These are phyloP conservation scores for Pulveroboletus sp. DNA, from an alignment of 768 basidiomycete genomes.

Conservation along the genomic window DNA sequence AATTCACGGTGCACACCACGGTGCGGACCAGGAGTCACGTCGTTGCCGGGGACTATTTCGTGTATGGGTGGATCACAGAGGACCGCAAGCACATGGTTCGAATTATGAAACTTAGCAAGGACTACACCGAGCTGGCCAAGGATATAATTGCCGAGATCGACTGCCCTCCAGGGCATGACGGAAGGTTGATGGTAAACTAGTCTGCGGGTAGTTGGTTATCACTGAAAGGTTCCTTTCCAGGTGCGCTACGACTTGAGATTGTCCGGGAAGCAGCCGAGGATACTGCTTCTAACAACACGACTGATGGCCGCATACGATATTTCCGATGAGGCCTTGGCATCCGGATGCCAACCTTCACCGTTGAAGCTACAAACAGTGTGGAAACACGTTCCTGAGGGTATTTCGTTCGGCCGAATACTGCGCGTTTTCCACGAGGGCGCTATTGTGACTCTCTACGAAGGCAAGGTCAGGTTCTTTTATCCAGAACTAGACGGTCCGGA, in stretches of 20 bases:
- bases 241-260: constrained; percentile 29
- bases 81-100: constrained; percentile 28
- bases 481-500: constrained; percentile 22
- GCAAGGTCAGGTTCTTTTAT: constrained; percentile 24
- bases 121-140: constrained; percentile 19
- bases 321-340: constrained; percentile 15
- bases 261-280: constrained; percentile 22
- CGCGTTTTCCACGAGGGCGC: constrained; percentile 26
- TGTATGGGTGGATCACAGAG: constrained; percentile 30
- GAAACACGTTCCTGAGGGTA: constrained; percentile 17
- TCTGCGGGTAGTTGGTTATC: background rate
- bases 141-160: constrained; percentile 27
- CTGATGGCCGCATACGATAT: constrained; percentile 30
- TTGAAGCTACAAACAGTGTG: constrained; percentile 15
- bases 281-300: constrained; percentile 26
- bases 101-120: constrained; percentile 28
- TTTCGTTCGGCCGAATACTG: constrained; percentile 28
- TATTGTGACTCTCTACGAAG: constrained; percentile 25
- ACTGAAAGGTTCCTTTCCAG: constrained; percentile 7
- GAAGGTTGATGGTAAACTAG: constrained; percentile 24
- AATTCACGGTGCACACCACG: constrained; percentile 23
- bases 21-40: constrained; percentile 24
- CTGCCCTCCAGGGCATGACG: constrained; percentile 25
- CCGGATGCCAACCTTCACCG: constrained; percentile 6
- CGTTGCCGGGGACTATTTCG: constrained; percentile 23